These are phyloP conservation scores for Amphicarpaea edgeworthii DNA, from an alignment of 306 rosid species.

Conservation along the genomic window DNA sequence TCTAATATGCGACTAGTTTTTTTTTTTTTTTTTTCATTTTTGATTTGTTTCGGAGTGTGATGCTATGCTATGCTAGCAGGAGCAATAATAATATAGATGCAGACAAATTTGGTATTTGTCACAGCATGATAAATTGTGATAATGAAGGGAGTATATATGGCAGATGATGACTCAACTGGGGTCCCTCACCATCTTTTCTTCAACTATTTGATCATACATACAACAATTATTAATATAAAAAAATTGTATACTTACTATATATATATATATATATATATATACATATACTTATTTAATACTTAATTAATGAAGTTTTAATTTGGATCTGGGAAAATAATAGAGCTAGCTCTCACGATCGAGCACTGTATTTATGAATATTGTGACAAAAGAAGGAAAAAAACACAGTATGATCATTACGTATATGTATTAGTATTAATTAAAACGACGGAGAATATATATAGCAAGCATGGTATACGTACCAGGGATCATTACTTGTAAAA, in stretches of 20 bases:
- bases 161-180: conserved; percentile 54
- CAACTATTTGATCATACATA: conserved; percentile 42
- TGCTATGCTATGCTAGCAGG: conserved; percentile 36
- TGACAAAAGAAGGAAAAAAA: conserved; percentile 32
- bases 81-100: conserved; percentile 55
- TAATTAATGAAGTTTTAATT: not conserved
- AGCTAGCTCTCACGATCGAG: conserved; percentile 39
- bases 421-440: conserved; percentile 34
- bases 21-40: conserved; percentile 12
- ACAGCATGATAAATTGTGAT: conserved; percentile 55
- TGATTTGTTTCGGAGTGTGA: conserved; percentile 42
- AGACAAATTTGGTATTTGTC: conserved; percentile 72
- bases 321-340: conserved; percentile 41
- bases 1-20: conserved; percentile 13
- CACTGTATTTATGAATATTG: conserved; percentile 24
- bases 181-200: conserved; percentile 44
- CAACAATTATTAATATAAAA: not conserved
- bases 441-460: conserved; percentile 31
- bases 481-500: conserved; percentile 58
- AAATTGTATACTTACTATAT: no score
- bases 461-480: conserved; percentile 21
- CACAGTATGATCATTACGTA: conserved; percentile 28
- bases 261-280: no score
- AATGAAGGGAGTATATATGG: conserved; percentile 49
- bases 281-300: no score